These are phyloP conservation scores for Pichia sp. DNA, from an alignment of 1,139 yeast genomes.

Conservation along the genomic window DNA sequence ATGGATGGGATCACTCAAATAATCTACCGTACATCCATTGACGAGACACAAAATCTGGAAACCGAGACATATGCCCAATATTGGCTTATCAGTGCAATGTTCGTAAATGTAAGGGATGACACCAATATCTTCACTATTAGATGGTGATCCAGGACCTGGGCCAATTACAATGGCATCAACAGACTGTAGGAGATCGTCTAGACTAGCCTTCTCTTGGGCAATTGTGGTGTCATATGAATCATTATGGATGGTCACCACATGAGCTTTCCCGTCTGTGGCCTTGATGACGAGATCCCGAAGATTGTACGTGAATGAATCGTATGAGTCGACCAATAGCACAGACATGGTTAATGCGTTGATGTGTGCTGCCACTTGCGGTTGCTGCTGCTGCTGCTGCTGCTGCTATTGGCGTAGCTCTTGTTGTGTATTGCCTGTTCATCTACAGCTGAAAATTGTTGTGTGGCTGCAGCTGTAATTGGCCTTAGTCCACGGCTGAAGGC, in stretches of 20 bases:
- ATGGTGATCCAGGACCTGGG: slow-evolving; percentile 97
- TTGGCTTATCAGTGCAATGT: slow-evolving; percentile 44
- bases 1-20: slow-evolving; percentile 60
- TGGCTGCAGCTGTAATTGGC: too few relatives aligned
- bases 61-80: slow-evolving; percentile 90
- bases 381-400: too few relatives aligned
- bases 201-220: slow-evolving; percentile 23
- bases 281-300: slow-evolving; percentile 56
- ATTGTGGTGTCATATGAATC: slow-evolving; percentile 49
- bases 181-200: slow-evolving; percentile 33
- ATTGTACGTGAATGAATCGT: slow-evolving; percentile 90
- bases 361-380: too few relatives aligned
- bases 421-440: too few relatives aligned
- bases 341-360: too few relatives aligned
- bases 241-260: slow-evolving; percentile 64
- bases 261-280: slow-evolving; percentile 43
- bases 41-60: slow-evolving; percentile 74
- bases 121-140: slow-evolving; percentile 57
- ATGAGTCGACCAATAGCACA: slow-evolving; percentile 79
- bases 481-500: too few relatives aligned
- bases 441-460: too few relatives aligned
- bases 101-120: slow-evolving; percentile 51
- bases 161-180: slow-evolving; percentile 83
- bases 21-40: slow-evolving; percentile 48
- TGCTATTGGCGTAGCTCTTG: too few relatives aligned